Percentiles rank a stretch among this genome's conserved stretches.
phyloP scores from a whole-genome alignment of 768 basidiomycete species.

The Suillus tomentosus region DNA sequence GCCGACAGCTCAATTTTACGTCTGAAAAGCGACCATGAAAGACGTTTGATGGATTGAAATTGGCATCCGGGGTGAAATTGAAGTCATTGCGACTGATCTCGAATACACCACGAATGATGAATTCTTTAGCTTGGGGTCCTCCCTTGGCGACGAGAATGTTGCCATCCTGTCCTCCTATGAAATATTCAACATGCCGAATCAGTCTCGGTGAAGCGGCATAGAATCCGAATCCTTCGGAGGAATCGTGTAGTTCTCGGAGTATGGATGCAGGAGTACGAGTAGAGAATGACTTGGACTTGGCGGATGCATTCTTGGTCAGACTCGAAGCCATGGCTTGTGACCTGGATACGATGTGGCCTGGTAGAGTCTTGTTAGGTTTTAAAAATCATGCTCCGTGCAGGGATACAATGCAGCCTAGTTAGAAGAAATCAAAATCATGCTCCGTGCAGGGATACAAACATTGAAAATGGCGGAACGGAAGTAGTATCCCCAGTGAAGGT shows the following conservation, averaged over 20 bases:
- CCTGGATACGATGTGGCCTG: no score
- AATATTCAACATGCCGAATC: background rate
- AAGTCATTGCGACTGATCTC: slow-evolving; percentile 10
- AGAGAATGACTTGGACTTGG: no score
- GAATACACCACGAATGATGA: slow-evolving; percentile 5
- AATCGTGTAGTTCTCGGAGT: background rate
- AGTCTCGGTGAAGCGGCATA: background rate
- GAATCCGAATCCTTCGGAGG: background rate
- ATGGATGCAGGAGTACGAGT: background rate
- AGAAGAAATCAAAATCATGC: no score
- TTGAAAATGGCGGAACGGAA: no score
- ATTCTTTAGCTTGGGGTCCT: background rate
- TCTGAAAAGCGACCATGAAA: slow-evolving; percentile 5
- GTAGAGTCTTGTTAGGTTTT: no score
- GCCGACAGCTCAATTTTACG: slow-evolving; percentile 3
- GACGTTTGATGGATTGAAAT: slow-evolving; percentile 7
- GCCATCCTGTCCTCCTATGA: background rate
- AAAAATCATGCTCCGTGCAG: no score
- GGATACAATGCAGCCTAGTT: no score
- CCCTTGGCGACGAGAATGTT: slow-evolving; percentile 1
- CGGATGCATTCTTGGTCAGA: no score
- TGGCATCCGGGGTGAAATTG: slow-evolving; percentile 5
- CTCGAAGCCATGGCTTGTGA: no score
- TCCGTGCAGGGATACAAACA: no score
- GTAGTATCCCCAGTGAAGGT: no score